A percentile compares a stretch with the other conserved stretches of the same genome.
These are phyloP conservation scores for Powellomyces hirtus DNA, from an alignment of 192 early-diverging fungal genomes.

Conservation along the genomic window DNA sequence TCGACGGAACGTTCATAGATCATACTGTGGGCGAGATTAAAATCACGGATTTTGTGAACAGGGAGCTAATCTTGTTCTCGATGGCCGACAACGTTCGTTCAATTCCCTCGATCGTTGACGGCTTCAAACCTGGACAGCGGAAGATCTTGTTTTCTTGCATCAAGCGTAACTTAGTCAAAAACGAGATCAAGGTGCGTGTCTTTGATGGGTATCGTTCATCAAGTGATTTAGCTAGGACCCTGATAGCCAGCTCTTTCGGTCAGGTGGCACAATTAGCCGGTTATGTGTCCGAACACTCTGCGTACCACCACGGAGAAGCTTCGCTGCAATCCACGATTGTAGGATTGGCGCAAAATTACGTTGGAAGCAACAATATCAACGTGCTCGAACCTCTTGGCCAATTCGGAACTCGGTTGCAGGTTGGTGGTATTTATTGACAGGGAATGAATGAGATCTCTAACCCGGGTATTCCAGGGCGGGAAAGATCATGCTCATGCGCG, in stretches of 20 bases:
- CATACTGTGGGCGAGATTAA: slow-evolving; percentile 66
- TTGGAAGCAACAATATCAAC: slow-evolving; percentile 88
- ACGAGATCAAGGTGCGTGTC: slow-evolving; percentile 67
- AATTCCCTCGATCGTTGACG: slow-evolving; percentile 86
- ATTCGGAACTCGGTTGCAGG: slow-evolving; percentile 75
- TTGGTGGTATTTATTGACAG: not conserved
- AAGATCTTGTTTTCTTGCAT: slow-evolving; percentile 80
- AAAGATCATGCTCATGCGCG: slow-evolving; percentile 90
- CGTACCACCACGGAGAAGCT: slow-evolving; percentile 91
- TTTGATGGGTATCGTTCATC: not conserved
- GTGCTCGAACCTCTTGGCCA: slow-evolving; percentile 74
- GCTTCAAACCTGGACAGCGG: slow-evolving; percentile 89
- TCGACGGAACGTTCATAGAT: slow-evolving; percentile 79
- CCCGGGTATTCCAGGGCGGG: slow-evolving; percentile 61
- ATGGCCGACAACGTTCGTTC: slow-evolving; percentile 88
- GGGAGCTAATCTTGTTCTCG: slow-evolving; percentile 81
- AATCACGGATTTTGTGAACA: slow-evolving; percentile 84
- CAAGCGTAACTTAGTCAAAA: slow-evolving; percentile 62
- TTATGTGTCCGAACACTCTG: slow-evolving; percentile 76
- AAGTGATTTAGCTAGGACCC: not conserved
- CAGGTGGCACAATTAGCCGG: slow-evolving; percentile 77
- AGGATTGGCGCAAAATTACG: slow-evolving; percentile 82
- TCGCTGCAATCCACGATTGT: slow-evolving; percentile 76
- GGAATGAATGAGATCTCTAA: not conserved
- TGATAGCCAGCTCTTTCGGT: not conserved